Evolutionary conservation across 345 rosid species (phyloP).

Genomic region (Geranium rotundifolium): DNA sequence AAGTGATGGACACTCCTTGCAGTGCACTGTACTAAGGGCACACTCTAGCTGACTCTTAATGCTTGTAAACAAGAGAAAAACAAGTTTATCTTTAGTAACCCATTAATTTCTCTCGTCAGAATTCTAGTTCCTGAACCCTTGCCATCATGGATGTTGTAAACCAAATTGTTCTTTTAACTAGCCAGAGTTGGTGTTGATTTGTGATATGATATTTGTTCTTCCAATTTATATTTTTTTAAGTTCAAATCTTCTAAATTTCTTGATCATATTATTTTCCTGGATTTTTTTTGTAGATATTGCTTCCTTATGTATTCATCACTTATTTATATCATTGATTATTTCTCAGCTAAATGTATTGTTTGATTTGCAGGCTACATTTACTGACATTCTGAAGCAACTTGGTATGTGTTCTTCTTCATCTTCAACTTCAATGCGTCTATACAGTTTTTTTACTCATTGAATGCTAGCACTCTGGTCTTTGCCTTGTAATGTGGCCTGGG

Average conservation of each 20-base stretch:
- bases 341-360: constrained; percentile 5
- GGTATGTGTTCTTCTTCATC: constrained; percentile 31
- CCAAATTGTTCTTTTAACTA: background rate
- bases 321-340: too few relatives aligned
- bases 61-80: background rate
- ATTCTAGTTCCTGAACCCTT: too few relatives aligned
- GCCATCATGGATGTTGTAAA: background rate
- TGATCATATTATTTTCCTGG: background rate
- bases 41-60: background rate
- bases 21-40: background rate
- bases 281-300: background rate
- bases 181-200: too few relatives aligned
- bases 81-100: background rate
- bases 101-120: too few relatives aligned
- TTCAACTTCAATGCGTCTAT: background rate
- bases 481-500: background rate
- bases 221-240: too few relatives aligned
- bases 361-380: constrained; percentile 84
- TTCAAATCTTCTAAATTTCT: background rate
- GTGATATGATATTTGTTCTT: too few relatives aligned
- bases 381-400: constrained; percentile 70
- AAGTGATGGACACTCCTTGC: background rate
- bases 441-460: background rate
- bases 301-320: background rate
- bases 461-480: background rate